Evolutionary conservation across 2,329 filamentous ascomycete genomes (phyloP), one percentile per base, ranked within the genome.

Genomic region (Talaromyces verruculosus): DNA sequence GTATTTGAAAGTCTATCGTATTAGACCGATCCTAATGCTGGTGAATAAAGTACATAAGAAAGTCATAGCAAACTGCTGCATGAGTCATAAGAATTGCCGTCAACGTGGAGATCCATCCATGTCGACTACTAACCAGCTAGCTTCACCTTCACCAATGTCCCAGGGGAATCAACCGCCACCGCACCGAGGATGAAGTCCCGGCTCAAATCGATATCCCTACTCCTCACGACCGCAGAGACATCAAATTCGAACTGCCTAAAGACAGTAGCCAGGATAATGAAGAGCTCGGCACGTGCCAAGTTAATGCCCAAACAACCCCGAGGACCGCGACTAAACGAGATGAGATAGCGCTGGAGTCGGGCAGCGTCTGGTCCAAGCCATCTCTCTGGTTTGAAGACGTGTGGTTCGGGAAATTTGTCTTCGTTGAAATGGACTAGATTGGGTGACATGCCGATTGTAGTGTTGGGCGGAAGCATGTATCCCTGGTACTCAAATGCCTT

Each of bases 201-300:
- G n/a, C 25, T 53, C 5, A 62, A 19, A 57, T 63, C 64, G 15
- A 65, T 65, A 41, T 63, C 64, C 2, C 39, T 45, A 19, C 49
- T 19, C 25, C 64, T 41, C n/a, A 25, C 22, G 6, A 61, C 19
- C 17, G 43, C 30, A 1, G 37, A 30, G 28, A 63, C 47, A 33
- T 65, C 64, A 35, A 65, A 55, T 11, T 61, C 41, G 30, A 61
- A 65, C 47, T 43, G 41, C n/a, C 63, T 45, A 22, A 65, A 65
- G 15, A 65, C 45, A 30, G 60, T 17, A 51, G 60, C 43, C 15
- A 51, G 60, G 22, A 53, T 63, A 13, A 66, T 53, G 25, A 63
- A 63, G 25, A 81, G 67, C 68, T 81, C 79, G 0, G 77, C 76
- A 30, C 75, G 72, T 1, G 78, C 78, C 4, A 81, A 72, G 17